Evolutionary conservation across 192 early-diverging fungal species (phyloP), one percentile per base, ranked within the genome.

Genomic region (Coemansia pectinata): DNA sequence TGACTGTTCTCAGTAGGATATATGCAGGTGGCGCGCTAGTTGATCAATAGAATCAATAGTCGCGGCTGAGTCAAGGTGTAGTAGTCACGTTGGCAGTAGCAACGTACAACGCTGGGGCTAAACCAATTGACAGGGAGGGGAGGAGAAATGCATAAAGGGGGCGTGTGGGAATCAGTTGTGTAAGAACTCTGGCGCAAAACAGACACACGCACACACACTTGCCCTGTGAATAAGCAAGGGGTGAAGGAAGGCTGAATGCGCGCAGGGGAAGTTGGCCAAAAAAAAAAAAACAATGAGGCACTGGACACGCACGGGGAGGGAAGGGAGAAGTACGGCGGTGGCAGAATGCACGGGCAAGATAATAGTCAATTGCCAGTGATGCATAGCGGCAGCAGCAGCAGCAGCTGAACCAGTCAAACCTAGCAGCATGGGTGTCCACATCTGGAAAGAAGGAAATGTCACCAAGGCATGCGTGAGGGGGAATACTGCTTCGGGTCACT

Each of bases 11-110:
- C 14, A 3, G 5, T 17, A 31, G 27, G 25, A 12, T 7, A 3
- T 14, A 58, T 58, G 55, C 55, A 58, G 55, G 55, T 17, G 55
- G 29, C 55, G 14, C 4, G 10, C 15, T 34, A 29, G 27, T 29
- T 58, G 55, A 58, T 55, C 27, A 55, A 55, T 55, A 31, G 9
- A 25, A 55, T 55, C 52, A 31, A 31, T 55, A 15, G 52, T 31
- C 4, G 52, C 52, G 23, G 52, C 27, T 55, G 52, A 55, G 52
- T 55, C 52, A 29, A 55, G 27, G 52, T 11, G 33, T 34, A 34
- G 29, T 58, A 34, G 29, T 58, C 55, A 58, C 55, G 29, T 7
- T n/a, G 55, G 27, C 55, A 58, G 55, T 58, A 58, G 55, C 55
- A 58, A 17, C 17, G 14, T 8, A 12, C 29, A 31, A 17, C 33